These are phyloP conservation scores for Lasiodiplodia theobromae DNA, from an alignment of 2,329 filamentous ascomycete species.

Conservation along the genomic window DNA sequence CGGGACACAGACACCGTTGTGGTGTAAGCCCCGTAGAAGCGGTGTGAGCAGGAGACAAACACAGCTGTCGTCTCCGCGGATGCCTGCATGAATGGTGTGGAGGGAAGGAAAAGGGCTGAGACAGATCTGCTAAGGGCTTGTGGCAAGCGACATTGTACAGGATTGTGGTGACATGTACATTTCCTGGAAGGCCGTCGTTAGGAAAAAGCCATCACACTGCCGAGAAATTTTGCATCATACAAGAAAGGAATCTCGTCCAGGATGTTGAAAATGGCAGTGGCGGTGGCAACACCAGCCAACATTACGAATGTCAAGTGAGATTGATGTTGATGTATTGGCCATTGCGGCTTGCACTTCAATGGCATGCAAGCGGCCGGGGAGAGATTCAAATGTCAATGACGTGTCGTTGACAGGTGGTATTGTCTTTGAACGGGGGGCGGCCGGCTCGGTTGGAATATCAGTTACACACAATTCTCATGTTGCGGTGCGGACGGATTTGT, in stretches of 20 bases:
- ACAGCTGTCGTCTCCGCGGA: neutral
- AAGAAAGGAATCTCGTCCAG: neutral
- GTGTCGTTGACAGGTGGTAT: neutral
- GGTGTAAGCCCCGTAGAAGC: conserved; percentile 15
- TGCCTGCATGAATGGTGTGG: neutral
- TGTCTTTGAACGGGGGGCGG: neutral
- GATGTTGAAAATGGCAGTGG: neutral
- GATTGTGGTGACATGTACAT: neutral
- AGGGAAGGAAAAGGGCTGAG: conserved; percentile 2
- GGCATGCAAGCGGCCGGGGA: neutral
- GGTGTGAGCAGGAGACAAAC: neutral
- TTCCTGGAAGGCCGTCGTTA: neutral
- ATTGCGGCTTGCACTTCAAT: neutral
- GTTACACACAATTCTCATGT: neutral
- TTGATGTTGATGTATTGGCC: neutral
- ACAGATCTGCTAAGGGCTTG: neutral
- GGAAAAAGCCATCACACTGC: neutral
- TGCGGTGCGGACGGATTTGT: neutral
- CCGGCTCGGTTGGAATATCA: neutral
- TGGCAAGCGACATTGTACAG: neutral
- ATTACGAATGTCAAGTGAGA: neutral
- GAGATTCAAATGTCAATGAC: neutral
- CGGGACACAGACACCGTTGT: conserved; percentile 16
- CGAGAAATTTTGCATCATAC: neutral
- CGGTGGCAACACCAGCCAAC: neutral